These are phyloP conservation scores for Actinomortierella wolfii DNA, from an alignment of 371 early-diverging fungal genomes.

Conservation along the genomic window DNA sequence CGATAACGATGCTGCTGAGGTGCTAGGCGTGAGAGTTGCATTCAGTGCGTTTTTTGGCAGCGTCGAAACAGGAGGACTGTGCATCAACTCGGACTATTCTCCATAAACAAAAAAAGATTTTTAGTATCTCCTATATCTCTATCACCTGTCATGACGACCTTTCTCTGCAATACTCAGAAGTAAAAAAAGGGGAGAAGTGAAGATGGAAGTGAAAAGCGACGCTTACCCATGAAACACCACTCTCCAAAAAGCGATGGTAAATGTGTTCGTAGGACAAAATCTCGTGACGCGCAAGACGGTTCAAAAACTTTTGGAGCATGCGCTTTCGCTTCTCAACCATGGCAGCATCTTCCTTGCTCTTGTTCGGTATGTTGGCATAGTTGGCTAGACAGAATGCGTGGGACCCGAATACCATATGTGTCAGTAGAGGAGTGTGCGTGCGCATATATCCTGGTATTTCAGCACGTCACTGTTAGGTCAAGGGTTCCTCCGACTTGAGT, in stretches of 20 bases:
- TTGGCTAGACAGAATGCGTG: slow-evolving; percentile 58
- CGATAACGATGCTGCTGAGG: slow-evolving; percentile 21
- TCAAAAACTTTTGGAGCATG: slow-evolving; percentile 87
- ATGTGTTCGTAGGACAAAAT: slow-evolving; percentile 82
- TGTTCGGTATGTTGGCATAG: slow-evolving; percentile 81
- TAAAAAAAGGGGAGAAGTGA: neutral
- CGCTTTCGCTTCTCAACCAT: slow-evolving; percentile 88
- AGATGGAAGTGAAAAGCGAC: neutral
- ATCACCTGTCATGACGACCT: too few species aligned
- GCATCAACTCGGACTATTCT: slow-evolving; percentile 73
- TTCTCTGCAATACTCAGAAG: neutral
- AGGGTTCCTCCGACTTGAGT: neutral
- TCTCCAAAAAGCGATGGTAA: slow-evolving; percentile 88
- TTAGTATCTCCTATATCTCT: too few species aligned
- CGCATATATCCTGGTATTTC: neutral
- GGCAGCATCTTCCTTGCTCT: slow-evolving; percentile 86
- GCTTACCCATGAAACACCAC: slow-evolving; percentile 60
- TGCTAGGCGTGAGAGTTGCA: slow-evolving; percentile 36
- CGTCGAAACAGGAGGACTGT: slow-evolving; percentile 61
- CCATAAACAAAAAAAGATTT: neutral
- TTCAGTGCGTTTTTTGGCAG: slow-evolving; percentile 69
- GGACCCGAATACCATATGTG: slow-evolving; percentile 3
- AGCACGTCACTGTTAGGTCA: slow-evolving; percentile 2
- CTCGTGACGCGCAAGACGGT: slow-evolving; percentile 83
- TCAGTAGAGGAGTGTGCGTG: slow-evolving; percentile 26